A percentile compares a stretch with the other conserved stretches of the same genome.
Evolutionary conservation across 1,139 yeast genomes (phyloP).

Genomic region (Protomyces pachydermus): DNA sequence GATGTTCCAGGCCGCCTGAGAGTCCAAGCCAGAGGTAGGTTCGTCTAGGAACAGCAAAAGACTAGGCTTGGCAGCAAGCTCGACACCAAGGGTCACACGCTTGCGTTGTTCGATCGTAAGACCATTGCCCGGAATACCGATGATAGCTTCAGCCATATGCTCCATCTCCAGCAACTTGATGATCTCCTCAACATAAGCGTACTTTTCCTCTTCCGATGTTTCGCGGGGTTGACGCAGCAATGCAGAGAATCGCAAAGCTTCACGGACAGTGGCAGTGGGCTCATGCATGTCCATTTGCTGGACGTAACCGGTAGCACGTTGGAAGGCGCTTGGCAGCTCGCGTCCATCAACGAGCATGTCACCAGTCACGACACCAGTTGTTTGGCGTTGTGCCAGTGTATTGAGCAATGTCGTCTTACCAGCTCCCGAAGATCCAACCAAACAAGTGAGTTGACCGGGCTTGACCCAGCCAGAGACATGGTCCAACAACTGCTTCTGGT

Average conservation of each 20-base stretch:
- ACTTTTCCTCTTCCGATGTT: slow-evolving; percentile 36
- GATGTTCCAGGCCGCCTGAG: slow-evolving; percentile 69
- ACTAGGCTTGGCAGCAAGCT: slow-evolving; percentile 64
- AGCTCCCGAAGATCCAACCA: slow-evolving; percentile 65
- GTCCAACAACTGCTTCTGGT: slow-evolving; percentile 48
- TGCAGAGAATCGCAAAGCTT: slow-evolving; percentile 69
- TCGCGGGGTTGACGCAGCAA: slow-evolving; percentile 50
- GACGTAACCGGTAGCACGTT: slow-evolving; percentile 60
- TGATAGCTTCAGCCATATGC: slow-evolving; percentile 71
- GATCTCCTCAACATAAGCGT: slow-evolving; percentile 49
- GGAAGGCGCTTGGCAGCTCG: slow-evolving; percentile 50
- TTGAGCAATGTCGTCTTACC: slow-evolving; percentile 64
- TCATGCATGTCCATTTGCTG: slow-evolving; percentile 63
- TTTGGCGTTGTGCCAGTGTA: slow-evolving; percentile 54
- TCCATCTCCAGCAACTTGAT: slow-evolving; percentile 63
- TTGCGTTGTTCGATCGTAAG: slow-evolving; percentile 84
- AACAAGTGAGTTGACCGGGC: slow-evolving; percentile 55
- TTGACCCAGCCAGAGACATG: slow-evolving; percentile 60
- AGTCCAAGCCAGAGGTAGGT: slow-evolving; percentile 83
- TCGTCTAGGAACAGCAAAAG: slow-evolving; percentile 65
- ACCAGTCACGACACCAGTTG: slow-evolving; percentile 59
- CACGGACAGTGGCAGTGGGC: slow-evolving; percentile 65
- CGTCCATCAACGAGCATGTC: slow-evolving; percentile 59
- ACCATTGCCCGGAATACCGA: slow-evolving; percentile 69
- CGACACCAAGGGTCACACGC: slow-evolving; percentile 75